Evolutionary conservation across 1,284 basidiomycete genomes (phyloP).

Genomic region (Sanghuangporus weigelae): DNA sequence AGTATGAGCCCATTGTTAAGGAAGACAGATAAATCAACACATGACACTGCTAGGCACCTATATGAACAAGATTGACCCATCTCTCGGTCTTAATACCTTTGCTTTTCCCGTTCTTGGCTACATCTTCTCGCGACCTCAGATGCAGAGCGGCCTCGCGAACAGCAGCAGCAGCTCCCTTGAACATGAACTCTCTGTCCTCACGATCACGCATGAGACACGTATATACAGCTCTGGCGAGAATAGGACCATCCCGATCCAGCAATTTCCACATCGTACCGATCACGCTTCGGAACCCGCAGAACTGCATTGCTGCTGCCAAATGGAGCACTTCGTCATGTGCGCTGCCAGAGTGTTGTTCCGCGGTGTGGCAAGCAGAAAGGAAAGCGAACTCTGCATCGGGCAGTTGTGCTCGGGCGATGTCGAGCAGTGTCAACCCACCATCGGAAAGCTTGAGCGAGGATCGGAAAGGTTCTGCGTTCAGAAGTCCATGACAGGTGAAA

Average conservation of each 20-base stretch:
- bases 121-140: background rate
- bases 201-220: background rate
- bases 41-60: background rate
- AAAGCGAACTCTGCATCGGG: slow-evolving; percentile 32
- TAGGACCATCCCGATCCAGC: slow-evolving; percentile 22
- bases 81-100: background rate
- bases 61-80: background rate
- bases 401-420: slow-evolving; percentile 25
- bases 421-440: slow-evolving; percentile 20
- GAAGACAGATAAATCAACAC: too few relatives aligned
- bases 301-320: slow-evolving; percentile 31
- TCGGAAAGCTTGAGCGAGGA: background rate
- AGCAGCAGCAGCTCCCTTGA: background rate
- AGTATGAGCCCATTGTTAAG: too few relatives aligned
- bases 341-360: background rate
- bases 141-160: background rate
- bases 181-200: background rate
- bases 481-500: background rate
- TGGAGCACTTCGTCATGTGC: slow-evolving; percentile 31
- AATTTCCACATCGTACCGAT: slow-evolving; percentile 36
- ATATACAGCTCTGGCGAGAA: background rate
- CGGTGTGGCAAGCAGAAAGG: slow-evolving; percentile 29
- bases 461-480: background rate
- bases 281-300: slow-evolving; percentile 31
- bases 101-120: background rate